Evolutionary conservation across 2,329 filamentous ascomycete species (phyloP), one percentile per base, ranked within the genome.

Genomic region (Tolypocladium ovalisporum): DNA sequence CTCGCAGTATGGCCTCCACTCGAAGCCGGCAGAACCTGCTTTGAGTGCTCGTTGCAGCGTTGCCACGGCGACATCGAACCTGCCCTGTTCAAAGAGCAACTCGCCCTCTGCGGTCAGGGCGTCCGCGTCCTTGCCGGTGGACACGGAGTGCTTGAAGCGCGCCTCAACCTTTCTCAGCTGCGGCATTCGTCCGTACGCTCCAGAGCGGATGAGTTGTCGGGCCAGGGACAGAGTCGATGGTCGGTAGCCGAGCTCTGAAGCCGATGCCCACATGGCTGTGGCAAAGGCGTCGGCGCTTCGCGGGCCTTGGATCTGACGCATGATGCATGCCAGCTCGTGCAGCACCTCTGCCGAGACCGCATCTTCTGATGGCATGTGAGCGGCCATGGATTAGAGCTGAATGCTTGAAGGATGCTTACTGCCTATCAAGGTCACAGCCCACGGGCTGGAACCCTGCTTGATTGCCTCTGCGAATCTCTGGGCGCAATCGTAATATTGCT

Each of bases 21-120:
- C 62, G 52, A 71, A 71, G 44, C 57, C 47, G 1, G 55, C 32
- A 22, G 52, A 51, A 1, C 57, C 57, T 1, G 63, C 37, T 4
- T 47, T 55, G 15, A 71, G 63, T 4, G 70, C 70, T 34, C 62
- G 61, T 37, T 63, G 57, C 13, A 70, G 56, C 5, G 60, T 51
- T 19, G 54, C 55, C 29, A 58, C 59, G 5, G 69, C 66, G 10
- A 61, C 63, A 1, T 58, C 57, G 55, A 64, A 66, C 37, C 62
- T 65, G 7, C 63, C 65, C 42, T 63, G 59, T 32, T 54, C 52
- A 53, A 63, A 64, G 15, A 70, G 65, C 32, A 62, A 32, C 55
- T 68, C 65, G 19, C 68, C 73, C 47, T 73, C 66, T 10, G 67
- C 62, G 4, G 68, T 66, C 27, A 75, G 62, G 36, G 71, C 73